Evolutionary conservation across 208 protist species (phyloP), one percentile per base, ranked within the genome.

Genomic region (Acanthamoeba divionensis): DNA sequence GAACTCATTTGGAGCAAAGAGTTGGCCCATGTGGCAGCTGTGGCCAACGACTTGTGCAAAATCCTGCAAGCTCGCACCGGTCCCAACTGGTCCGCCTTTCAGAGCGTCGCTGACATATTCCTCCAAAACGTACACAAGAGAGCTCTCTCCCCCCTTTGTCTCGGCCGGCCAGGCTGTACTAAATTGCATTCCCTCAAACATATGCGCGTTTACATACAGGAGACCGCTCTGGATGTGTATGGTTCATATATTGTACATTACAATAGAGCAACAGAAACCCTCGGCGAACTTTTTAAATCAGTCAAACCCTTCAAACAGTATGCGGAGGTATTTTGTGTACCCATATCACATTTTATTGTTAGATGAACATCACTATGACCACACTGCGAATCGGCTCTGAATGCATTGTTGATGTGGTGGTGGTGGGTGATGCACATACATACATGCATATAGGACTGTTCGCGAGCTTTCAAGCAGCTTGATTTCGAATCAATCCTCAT

Each of bases 401-500:
- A n/a, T n/a, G 5, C 5, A 41, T 1, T 41, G 5, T 41, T 41
- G 36, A 41, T 5, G 5, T 41, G 1, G 36, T 5, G 36, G 36
- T 41, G 36, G 36, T 41, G 36, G 36, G n/a, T n/a, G n/a, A n/a
- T n/a, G n/a, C n/a, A n/a, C n/a, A n/a, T n/a, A n/a, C n/a, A n/a
- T n/a, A n/a, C n/a, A n/a, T n/a, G n/a, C 5, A 41, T 41, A 41
- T 41, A 41, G 36, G 36, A 41, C 36, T 5, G 36, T 41, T 41
- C 36, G 36, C 36, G 36, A 41, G 36, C 36, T 41, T 41, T 41
- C 36, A 41, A 41, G 36, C 36, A 41, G 21, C 29, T 24, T 2
- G 67, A 77, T 24, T 7, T 77, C 9, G 44, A 41, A 18, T 77
- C 73, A 26, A 83, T 83, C 50, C 73, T 83, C 3, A 83, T 83